Base-by-base conservation (phyloP, 345 rosid genomes). In the Triadica sebifera region DNA sequence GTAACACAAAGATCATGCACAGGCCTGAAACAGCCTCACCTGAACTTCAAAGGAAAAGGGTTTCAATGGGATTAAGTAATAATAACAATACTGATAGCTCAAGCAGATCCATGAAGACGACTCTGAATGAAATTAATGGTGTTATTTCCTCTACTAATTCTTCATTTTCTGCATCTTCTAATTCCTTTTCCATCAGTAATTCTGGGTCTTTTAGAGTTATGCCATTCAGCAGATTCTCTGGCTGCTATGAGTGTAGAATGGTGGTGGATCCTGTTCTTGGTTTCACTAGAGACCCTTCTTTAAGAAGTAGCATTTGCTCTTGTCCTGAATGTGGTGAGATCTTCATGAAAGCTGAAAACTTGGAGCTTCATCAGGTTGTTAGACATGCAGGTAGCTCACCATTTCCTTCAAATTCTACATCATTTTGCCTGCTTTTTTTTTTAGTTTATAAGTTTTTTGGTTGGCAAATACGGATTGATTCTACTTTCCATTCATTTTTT, bases 221-320 rank as follows among this genome's bases (percentile, higher is more conserved):
- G 87, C 88, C 90, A 6, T 86, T 91, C 49, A 76, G 96, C 77
- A 87, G 90, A 77, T 85, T 91, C 63, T 86, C 90, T 6, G 92
- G 96, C 6, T 91, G 96, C 69, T 91, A 88, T 64, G 96, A 91
- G 80, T 91, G 93, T 75, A 80, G 91, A 73, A 84, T 86, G 92
- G 93, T 88, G 68, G 87, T 89, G n/a, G 93, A 91, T 70, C 96
- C 96, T 69, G 82, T 86, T 78, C 86, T 87, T 67, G 91, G 87
- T 20, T 56, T 84, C 43, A 55, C 82, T 47, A 84, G 88, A 81
- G 89, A 86, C 64, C 88, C 87, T 75, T 86, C 92, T 20, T 75
- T 86, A 53, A 82, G 92, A 37, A 77, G 81, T 13, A 85, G 83
- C 81, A 84, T 88, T 46, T 86, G 84, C 63, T 77, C 91, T 60